These are phyloP conservation scores for Trichosanthes truncata DNA, from an alignment of 306 rosid genomes.

Conservation along the genomic window DNA sequence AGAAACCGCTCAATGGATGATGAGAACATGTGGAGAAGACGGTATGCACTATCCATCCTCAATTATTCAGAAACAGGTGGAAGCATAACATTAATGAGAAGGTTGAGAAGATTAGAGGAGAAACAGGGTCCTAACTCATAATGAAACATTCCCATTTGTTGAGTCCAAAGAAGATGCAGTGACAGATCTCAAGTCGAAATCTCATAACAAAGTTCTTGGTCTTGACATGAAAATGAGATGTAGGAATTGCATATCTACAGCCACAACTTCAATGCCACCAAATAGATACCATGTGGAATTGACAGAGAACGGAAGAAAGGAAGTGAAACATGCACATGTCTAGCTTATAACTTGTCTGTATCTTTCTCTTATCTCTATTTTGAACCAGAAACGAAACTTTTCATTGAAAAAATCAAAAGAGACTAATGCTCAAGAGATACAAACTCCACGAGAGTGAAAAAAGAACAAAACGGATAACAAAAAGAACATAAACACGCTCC, in stretches of 20 bases:
- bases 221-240: background rate
- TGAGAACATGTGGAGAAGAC: background rate
- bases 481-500: no score
- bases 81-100: background rate
- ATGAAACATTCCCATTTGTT: background rate
- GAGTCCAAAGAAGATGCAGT: background rate
- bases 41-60: background rate
- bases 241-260: background rate
- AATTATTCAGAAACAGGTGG: background rate
- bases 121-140: conserved; percentile 5
- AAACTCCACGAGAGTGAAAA: no score
- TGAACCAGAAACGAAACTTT: no score
- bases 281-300: conserved; percentile 4
- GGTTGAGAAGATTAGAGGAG: background rate
- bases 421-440: no score
- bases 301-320: background rate
- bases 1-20: background rate
- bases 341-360: background rate
- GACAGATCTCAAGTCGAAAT: background rate
- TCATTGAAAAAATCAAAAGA: no score
- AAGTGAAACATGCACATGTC: background rate
- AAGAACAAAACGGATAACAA: no score
- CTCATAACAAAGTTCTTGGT: background rate
- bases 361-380: background rate
- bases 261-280: conserved; percentile 3